These are phyloP conservation scores for Grosmannia penicillata DNA, from an alignment of 2,329 filamentous ascomycete genomes.

Conservation along the genomic window DNA sequence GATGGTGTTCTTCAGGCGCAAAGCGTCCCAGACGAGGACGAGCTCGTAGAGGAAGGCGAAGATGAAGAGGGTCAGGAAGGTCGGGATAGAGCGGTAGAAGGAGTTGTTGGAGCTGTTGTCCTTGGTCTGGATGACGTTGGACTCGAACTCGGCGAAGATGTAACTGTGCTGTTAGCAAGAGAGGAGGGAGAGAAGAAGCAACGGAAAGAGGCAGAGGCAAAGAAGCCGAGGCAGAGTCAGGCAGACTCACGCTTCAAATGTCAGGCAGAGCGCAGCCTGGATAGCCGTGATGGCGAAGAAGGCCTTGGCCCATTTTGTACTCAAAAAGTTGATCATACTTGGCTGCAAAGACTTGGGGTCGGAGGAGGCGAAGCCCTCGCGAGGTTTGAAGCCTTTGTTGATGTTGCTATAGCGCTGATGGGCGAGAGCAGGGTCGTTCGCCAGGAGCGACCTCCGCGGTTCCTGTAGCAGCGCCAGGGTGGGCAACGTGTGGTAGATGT, in stretches of 20 bases:
- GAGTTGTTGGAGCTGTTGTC: constrained; percentile 31
- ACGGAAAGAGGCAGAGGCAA: background rate
- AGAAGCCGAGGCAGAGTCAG: background rate
- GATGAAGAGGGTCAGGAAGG: constrained; percentile 90
- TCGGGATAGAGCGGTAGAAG: constrained; percentile 65
- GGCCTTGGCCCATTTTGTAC: constrained; percentile 73
- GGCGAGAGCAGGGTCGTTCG: constrained; percentile 19
- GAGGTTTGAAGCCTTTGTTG: constrained; percentile 19
- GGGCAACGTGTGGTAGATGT: constrained; percentile 17
- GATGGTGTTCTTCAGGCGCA: constrained; percentile 94
- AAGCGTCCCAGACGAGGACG: constrained; percentile 79
- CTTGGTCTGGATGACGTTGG: constrained; percentile 31
- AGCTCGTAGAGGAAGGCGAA: constrained; percentile 93
- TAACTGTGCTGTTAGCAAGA: constrained; percentile 42
- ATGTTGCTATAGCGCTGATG: constrained; percentile 15
- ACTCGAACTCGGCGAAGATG: constrained; percentile 78
- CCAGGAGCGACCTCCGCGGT: constrained; percentile 28
- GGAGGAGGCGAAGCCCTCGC: constrained; percentile 18
- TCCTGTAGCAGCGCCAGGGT: constrained; percentile 31
- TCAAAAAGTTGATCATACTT: constrained; percentile 59
- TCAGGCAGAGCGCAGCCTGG: constrained; percentile 69
- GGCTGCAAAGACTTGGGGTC: constrained; percentile 19
- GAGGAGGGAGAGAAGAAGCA: constrained; percentile 8
- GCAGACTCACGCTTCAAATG: constrained; percentile 67
- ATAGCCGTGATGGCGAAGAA: constrained; percentile 62